These are phyloP conservation scores for Dictyostelium purpureum DNA, from an alignment of 78 protist genomes.

Conservation along the genomic window DNA sequence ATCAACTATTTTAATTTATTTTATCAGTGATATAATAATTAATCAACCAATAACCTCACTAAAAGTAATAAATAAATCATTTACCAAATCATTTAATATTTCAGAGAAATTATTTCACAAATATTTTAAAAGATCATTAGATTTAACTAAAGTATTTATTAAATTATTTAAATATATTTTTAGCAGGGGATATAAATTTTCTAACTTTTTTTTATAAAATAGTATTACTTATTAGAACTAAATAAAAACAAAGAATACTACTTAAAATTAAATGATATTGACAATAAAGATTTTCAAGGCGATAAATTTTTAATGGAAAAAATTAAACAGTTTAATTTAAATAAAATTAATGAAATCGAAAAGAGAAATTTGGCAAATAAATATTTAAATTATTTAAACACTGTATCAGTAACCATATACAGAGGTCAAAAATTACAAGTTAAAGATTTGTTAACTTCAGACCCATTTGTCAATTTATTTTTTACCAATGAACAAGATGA, in stretches of 20 bases:
- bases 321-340: not conserved
- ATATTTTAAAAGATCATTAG: not conserved
- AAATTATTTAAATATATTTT: not conserved
- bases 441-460: constrained; percentile 3
- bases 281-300: not conserved
- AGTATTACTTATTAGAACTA: constrained; percentile 21
- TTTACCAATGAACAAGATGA: not conserved
- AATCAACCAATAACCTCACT: not conserved
- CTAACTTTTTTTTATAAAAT: too few species aligned
- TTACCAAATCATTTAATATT: not conserved
- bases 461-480: constrained; percentile 10
- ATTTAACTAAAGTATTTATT: not conserved
- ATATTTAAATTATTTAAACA: not conserved
- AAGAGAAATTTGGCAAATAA: not conserved
- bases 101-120: not conserved
- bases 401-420: not conserved
- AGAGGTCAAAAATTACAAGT: not conserved
- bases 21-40: not conserved
- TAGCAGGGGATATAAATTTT: not conserved
- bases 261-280: not conserved
- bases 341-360: not conserved
- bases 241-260: constrained; percentile 6
- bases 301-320: constrained; percentile 3
- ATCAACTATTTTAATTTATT: constrained; percentile 2
- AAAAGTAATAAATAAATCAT: not conserved